Percentiles rank a stretch among this genome's conserved stretches.
phyloP scores from a whole-genome alignment of 352 stramenopile species.

The Phytophthora ohioensis region DNA sequence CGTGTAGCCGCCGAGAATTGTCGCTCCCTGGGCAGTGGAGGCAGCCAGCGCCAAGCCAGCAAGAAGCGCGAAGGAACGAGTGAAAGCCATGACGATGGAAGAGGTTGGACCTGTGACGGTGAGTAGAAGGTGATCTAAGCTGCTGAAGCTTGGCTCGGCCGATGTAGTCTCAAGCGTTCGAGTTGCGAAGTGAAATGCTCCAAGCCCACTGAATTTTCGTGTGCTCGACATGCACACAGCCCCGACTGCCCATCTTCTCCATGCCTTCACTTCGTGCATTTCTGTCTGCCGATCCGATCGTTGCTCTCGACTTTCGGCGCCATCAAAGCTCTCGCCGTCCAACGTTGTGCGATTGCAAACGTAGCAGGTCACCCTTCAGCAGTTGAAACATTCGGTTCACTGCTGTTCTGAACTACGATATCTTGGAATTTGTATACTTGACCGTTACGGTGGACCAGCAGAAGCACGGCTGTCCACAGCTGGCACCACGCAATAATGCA shows the following conservation, averaged over 20 bases:
- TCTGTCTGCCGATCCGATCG: conserved; percentile 20
- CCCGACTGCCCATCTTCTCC: conserved; percentile 32
- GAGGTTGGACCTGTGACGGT: conserved; percentile 17
- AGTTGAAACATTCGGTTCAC: conserved; percentile 14
- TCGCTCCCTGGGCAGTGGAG: conserved; percentile 21
- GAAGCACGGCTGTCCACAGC: conserved; percentile 19
- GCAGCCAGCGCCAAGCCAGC: conserved; percentile 22
- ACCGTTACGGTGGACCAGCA: conserved; percentile 1
- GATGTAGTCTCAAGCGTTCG: conserved; percentile 7
- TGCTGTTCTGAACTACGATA: conserved; percentile 17
- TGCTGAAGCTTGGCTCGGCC: conserved; percentile 15
- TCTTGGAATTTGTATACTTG: conserved; percentile 25
- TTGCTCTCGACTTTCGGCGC: not conserved
- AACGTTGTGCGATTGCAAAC: conserved; percentile 16
- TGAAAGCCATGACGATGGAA: conserved; percentile 29
- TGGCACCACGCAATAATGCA: conserved; percentile 12
- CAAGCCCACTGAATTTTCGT: conserved; percentile 20
- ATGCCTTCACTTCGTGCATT: conserved; percentile 24
- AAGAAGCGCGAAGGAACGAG: conserved; percentile 27
- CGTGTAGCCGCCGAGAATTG: conserved; percentile 38
- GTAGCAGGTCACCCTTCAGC: conserved; percentile 11
- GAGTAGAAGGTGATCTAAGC: conserved; percentile 17
- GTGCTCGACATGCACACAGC: conserved; percentile 17
- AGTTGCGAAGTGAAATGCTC: conserved; percentile 19
- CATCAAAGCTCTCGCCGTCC: not conserved